These are phyloP conservation scores for Fonsecaea multimorphosa DNA, from an alignment of 2,329 filamentous ascomycete genomes.

Conservation along the genomic window DNA sequence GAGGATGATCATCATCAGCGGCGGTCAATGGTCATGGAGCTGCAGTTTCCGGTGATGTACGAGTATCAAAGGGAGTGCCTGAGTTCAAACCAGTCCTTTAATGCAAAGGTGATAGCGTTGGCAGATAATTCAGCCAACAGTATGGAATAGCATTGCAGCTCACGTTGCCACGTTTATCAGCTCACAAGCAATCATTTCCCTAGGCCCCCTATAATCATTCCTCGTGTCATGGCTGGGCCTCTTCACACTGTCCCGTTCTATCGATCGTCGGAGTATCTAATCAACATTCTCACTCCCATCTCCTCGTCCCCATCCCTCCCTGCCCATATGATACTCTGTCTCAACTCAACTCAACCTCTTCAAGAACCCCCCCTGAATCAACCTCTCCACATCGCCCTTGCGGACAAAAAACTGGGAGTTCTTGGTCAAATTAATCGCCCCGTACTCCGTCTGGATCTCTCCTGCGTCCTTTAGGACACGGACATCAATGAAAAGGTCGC, in stretches of 20 bases:
- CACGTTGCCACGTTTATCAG: too few species aligned
- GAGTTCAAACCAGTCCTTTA: background rate
- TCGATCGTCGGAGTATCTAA: background rate
- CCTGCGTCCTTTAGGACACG: constrained; percentile 94
- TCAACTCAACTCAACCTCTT: constrained; percentile 77
- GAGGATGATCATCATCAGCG: background rate
- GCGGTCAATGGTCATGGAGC: background rate
- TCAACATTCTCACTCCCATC: background rate
- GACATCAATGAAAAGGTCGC: constrained; percentile 95
- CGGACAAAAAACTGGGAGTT: constrained; percentile 98
- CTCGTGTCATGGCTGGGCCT: background rate
- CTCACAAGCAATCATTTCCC: background rate
- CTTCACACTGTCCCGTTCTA: background rate
- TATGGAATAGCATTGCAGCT: background rate
- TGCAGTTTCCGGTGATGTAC: background rate
- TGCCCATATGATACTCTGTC: background rate
- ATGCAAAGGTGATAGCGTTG: background rate
- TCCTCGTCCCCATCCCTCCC: too few species aligned
- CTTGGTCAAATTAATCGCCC: constrained; percentile 93
- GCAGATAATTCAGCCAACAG: background rate
- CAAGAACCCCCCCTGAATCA: constrained; percentile 93
- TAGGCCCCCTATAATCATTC: background rate
- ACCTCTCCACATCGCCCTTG: constrained; percentile 90
- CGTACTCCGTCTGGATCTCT: constrained; percentile 98
- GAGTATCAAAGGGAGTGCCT: background rate